Base-by-base conservation (phyloP, 768 basidiomycete genomes). In the Roridomyces roridus region DNA sequence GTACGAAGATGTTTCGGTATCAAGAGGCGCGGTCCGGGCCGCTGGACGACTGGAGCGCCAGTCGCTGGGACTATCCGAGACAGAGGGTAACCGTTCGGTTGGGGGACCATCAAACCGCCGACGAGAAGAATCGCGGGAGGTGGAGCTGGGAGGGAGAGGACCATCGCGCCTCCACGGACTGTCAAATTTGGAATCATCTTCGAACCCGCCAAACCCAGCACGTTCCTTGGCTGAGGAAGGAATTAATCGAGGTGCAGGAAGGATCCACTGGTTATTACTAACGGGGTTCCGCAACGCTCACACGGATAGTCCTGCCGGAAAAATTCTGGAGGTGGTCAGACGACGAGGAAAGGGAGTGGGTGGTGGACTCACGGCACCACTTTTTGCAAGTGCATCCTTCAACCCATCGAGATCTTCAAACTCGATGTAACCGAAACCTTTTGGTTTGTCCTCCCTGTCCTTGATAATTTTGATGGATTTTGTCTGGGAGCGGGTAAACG, bases 351-450 rank as follows among this genome's bases (percentile, higher is more conserved):
- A 31, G 17, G 35, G 6, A 44, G 28, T 12, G 45, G 9, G 35
- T 37, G 39, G 46, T 26, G 17, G 26, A 73, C 91, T 69, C 58
- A 94, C 92, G 26, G 81, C 71, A 50, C 90, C 91, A 23, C 79
- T 83, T 74, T 85, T 89, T 20, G 79, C 74, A 34, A 99, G 74
- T 5, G 90, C 97, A 55, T 87, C 87, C 74, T 96, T 96, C 46
- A 98, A 76, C 43, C 85, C 88, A 18, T 96, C 93, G 54, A 94
- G 67, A 48, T 88, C 89, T n/a, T 81, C 83, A 67, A 98, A 98
- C 70, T 99, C 97, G 55, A 98, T 86, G 71, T 99, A 98, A 29
- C 96, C 97, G 74, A 98, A 98, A 1, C 97, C 97, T 73, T 98
- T 98, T 18, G 96, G 93, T 70, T 94, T 94, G 45, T 96, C 95